phyloP scores from a whole-genome alignment of 768 basidiomycete genomes.

The Boletus subcaerulescens region DNA sequence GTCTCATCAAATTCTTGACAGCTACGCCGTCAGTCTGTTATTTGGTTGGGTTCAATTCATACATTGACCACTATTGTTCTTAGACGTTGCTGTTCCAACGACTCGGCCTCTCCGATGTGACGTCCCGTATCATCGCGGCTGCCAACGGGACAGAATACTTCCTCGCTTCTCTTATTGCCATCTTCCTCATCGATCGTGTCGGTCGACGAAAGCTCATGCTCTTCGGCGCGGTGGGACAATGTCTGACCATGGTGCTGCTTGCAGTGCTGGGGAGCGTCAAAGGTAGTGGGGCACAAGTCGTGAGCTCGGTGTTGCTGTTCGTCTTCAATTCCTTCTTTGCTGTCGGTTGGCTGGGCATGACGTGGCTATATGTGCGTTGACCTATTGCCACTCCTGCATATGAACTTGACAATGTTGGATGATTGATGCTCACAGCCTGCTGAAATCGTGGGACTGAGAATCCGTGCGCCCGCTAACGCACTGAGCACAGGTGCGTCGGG shows the following conservation, averaged over 20 bases:
- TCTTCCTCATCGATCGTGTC: slow-evolving; percentile 67
- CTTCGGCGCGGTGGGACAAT: slow-evolving; percentile 62
- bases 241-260: slow-evolving; percentile 55
- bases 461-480: slow-evolving; percentile 64
- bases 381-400: neutral
- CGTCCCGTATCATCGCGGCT: slow-evolving; percentile 60
- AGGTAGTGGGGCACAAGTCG: slow-evolving; percentile 45
- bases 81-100: slow-evolving; percentile 54
- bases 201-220: slow-evolving; percentile 73
- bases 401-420: neutral
- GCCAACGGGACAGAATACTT: slow-evolving; percentile 73
- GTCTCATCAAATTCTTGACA: slow-evolving; percentile 11
- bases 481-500: slow-evolving; percentile 45
- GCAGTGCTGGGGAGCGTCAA: slow-evolving; percentile 55
- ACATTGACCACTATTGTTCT: neutral
- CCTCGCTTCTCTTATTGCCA: slow-evolving; percentile 67
- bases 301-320: slow-evolving; percentile 56
- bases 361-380: slow-evolving; percentile 60
- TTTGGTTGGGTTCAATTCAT: neutral
- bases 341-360: slow-evolving; percentile 68
- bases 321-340: slow-evolving; percentile 75
- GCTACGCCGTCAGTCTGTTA: slow-evolving; percentile 30
- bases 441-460: slow-evolving; percentile 60
- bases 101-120: slow-evolving; percentile 55
- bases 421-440: slow-evolving; percentile 42